Evolutionary conservation across 2,329 filamentous ascomycete species (phyloP).

Genomic region (Knufia petricola): DNA sequence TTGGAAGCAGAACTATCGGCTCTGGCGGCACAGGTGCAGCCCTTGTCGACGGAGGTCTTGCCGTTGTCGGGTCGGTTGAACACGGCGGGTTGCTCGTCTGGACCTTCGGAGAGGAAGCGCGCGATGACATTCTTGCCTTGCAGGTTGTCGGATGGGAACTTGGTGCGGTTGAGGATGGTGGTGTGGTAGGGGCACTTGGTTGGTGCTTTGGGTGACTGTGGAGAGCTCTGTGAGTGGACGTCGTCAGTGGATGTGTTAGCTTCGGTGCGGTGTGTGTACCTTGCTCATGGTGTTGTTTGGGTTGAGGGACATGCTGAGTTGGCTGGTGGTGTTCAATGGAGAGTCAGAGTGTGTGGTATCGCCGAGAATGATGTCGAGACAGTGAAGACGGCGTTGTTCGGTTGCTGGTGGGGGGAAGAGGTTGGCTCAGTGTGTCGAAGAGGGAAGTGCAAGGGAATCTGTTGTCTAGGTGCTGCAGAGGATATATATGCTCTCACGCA

Average conservation of each 20-base stretch:
- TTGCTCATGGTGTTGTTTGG: background rate
- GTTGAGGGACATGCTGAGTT: background rate
- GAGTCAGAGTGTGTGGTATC: too few species aligned
- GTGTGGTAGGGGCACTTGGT: constrained; percentile 11
- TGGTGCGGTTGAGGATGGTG: constrained; percentile 6
- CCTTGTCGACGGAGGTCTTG: constrained; percentile 10
- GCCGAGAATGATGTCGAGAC: too few species aligned
- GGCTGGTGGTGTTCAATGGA: background rate
- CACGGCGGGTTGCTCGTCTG: constrained; percentile 9
- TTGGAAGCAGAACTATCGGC: constrained; percentile 1
- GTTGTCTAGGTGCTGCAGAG: background rate
- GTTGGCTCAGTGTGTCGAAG: too few species aligned
- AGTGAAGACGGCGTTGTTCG: too few species aligned
- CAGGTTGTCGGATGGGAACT: background rate
- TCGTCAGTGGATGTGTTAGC: background rate
- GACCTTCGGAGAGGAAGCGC: constrained; percentile 8
- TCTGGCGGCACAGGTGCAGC: constrained; percentile 8
- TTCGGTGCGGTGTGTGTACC: background rate
- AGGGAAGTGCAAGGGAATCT: background rate
- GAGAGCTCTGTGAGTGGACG: background rate
- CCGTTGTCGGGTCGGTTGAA: constrained; percentile 11
- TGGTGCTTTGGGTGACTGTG: background rate
- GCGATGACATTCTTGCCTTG: constrained; percentile 6
- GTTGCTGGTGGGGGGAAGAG: too few species aligned
- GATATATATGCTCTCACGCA: background rate